Evolutionary conservation across 768 basidiomycete genomes (phyloP), one percentile per base, ranked within the genome.

Genomic region (Hypholoma sublateritium): DNA sequence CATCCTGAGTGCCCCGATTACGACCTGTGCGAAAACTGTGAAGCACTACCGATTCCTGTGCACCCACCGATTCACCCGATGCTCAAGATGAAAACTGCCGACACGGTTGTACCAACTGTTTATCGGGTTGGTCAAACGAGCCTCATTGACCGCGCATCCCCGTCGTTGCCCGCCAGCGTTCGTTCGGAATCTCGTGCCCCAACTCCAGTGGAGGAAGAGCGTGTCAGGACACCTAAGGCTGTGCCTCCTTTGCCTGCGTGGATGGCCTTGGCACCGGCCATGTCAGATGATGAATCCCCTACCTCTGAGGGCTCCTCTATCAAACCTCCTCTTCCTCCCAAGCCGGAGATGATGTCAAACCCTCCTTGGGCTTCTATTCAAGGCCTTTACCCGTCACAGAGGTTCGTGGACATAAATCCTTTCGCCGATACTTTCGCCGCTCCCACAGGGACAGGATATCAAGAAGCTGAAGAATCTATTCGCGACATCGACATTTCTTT

Each of bases 1-100:
- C 85, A 93, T 65, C 77, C 83, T 13, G 72, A 75, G 3, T 95
- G 93, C 71, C 78, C 81, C 0, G 89, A 94, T 69, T 93, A 85
- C 62, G 93, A 95, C 65, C 77, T 95, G 16, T 95, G 93, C 71
- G 76, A 79, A 56, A 70, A 70, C 51, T 95, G 93, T 71, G 93
- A 94, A 72, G 86, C 91, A 5, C 78, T 84, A 55, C 93, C 93
- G 0, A 89, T 93, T 57, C 72, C 85, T 5, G 75, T 89, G 12
- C 93, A 95, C 67, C 89, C 91, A 0, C 56, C 68, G 12, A 81
- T 72, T 32, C 93, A 95, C 65, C 83, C 87, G 0, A 58, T 95
- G 66, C 67, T 93, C 65, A 95, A 93, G 81, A 75, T 95, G 71
- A 86, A 76, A 65, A 75, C 74, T 0, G 59, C 75, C 1, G 79